A percentile compares a stretch with the other conserved stretches of the same genome.
phyloP scores from a whole-genome alignment of 192 early-diverging fungal species.

The Backusella westeae region DNA sequence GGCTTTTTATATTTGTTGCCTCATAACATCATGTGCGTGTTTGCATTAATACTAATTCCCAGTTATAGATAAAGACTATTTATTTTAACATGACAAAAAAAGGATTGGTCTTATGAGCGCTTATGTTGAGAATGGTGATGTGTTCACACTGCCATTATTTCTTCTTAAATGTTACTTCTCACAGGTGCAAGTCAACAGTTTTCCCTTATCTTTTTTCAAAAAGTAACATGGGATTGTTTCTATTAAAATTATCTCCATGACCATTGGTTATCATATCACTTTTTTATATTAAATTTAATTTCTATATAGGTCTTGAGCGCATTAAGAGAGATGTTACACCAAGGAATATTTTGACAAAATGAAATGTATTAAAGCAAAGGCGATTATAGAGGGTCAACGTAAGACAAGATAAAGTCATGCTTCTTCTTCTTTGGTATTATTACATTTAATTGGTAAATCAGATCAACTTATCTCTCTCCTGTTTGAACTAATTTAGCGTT shows the following conservation, averaged over 20 bases:
- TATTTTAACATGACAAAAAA: not conserved
- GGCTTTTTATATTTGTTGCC: not conserved
- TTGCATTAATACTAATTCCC: constrained; percentile 1
- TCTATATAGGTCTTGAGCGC: not conserved
- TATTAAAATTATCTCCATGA: not conserved
- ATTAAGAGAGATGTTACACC: not conserved
- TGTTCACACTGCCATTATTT: not conserved
- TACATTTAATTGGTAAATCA: not conserved
- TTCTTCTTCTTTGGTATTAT: not conserved
- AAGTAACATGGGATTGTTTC: not conserved
- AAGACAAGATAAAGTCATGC: not conserved
- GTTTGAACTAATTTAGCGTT: not conserved
- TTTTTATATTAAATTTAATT: not conserved
- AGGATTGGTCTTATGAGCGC: not conserved
- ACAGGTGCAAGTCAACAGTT: not conserved
- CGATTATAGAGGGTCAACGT: not conserved
- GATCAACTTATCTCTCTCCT: not conserved
- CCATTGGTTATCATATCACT: not conserved
- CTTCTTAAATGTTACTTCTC: not conserved
- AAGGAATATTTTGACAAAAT: not conserved
- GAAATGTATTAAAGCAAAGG: not conserved
- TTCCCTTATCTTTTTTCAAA: not conserved
- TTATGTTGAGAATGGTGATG: not conserved
- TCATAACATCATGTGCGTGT: not conserved
- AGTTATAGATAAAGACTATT: not conserved